phyloP scores from a whole-genome alignment of 495 filamentous ascomycete species.

The Pseudoneurospora amorphoporcata region DNA sequence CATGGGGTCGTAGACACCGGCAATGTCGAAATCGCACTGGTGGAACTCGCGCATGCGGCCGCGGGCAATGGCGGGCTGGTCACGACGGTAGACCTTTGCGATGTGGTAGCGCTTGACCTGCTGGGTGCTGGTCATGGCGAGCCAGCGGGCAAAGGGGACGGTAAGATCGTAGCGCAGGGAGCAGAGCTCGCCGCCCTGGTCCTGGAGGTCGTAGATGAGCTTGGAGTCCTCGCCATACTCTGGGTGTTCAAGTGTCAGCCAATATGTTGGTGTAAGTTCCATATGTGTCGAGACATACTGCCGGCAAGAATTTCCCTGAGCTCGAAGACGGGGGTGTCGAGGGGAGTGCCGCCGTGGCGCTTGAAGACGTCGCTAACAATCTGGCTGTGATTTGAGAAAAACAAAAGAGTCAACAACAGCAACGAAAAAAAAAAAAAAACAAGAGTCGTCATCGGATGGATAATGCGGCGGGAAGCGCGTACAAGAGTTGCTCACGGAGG shows the following conservation, averaged over 20 bases:
- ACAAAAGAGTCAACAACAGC: background rate
- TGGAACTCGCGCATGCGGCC: constrained; percentile 95
- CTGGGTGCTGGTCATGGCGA: constrained; percentile 75
- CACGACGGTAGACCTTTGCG: constrained; percentile 61
- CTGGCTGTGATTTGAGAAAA: constrained; percentile 6
- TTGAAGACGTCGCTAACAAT: constrained; percentile 23
- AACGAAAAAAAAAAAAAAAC: background rate
- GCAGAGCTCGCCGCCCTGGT: constrained; percentile 85
- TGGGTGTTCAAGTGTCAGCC: constrained; percentile 49
- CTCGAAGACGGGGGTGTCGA: constrained; percentile 41
- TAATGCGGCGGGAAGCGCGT: background rate
- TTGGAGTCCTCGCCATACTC: constrained; percentile 81
- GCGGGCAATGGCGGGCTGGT: constrained; percentile 34
- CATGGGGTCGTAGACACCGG: constrained; percentile 85
- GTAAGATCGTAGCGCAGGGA: constrained; percentile 79
- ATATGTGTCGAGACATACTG: constrained; percentile 18
- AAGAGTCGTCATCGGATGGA: background rate
- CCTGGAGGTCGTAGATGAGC: constrained; percentile 80
- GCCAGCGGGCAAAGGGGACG: constrained; percentile 85
- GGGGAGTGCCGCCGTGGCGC: constrained; percentile 32
- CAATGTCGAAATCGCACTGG: constrained; percentile 97
- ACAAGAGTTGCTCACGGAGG: constrained; percentile 16
- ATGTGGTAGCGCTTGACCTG: constrained; percentile 86
- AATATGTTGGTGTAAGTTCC: constrained; percentile 46
- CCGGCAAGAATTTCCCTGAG: constrained; percentile 60